A percentile compares a stretch with the other conserved stretches of the same genome.
These are phyloP conservation scores for Cladosporium cucumerinum DNA, from an alignment of 2,329 filamentous ascomycete species.

Conservation along the genomic window DNA sequence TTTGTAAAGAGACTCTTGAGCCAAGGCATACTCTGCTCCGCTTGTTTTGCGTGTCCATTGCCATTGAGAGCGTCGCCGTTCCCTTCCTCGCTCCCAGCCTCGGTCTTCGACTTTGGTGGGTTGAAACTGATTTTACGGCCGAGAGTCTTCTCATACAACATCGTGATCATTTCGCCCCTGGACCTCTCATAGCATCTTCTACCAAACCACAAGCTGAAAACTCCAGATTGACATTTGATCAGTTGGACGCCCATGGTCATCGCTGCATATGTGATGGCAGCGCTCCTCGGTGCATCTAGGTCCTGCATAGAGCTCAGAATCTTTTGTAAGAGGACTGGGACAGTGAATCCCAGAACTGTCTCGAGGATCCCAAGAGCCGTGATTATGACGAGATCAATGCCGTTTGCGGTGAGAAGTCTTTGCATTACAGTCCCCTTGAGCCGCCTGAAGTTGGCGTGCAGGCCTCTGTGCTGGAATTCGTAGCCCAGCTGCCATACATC, in stretches of 20 bases:
- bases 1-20: neutral
- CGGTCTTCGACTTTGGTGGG: conserved; percentile 28
- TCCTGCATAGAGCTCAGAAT: conserved; percentile 65
- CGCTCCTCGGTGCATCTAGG: conserved; percentile 47
- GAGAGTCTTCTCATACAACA: conserved; percentile 76
- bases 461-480: conserved; percentile 74
- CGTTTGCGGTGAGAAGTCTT: conserved; percentile 71
- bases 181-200: conserved; percentile 79
- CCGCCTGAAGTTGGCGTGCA: conserved; percentile 72
- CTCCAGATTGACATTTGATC: conserved; percentile 60
- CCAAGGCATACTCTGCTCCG: neutral
- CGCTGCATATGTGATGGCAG: conserved; percentile 63
- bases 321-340: conserved; percentile 68
- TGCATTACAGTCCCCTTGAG: conserved; percentile 69
- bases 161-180: conserved; percentile 80
- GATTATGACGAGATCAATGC: conserved; percentile 70
- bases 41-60: conserved; percentile 21
- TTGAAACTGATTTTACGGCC: conserved; percentile 56
- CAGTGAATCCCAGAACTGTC: conserved; percentile 52
- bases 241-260: conserved; percentile 61
- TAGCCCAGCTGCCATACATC: conserved; percentile 79
- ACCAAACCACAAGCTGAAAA: conserved; percentile 77
- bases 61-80: conserved; percentile 24
- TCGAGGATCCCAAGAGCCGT: conserved; percentile 63
- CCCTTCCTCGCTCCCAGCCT: conserved; percentile 21